Evolutionary conservation across 345 rosid genomes (phyloP).

Genomic region (Combretum micranthum): DNA sequence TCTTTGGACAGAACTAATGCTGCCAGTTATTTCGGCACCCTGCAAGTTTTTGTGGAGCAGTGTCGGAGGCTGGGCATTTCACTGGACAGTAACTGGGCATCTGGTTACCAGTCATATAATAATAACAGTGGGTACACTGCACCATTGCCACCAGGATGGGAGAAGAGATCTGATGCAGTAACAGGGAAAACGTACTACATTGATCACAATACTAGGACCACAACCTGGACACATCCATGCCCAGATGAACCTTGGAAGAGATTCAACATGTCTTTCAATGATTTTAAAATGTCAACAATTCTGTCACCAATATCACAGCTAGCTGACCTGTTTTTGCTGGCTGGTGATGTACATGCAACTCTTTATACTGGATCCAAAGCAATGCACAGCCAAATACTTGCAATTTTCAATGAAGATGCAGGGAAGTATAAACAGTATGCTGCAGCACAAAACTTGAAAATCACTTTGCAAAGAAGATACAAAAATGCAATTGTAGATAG

Average conservation of each 20-base stretch:
- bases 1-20: slow-evolving; percentile 98
- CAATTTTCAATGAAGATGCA: slow-evolving; percentile 87
- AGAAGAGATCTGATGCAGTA: slow-evolving; percentile 82
- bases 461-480: slow-evolving; percentile 87
- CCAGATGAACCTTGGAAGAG: slow-evolving; percentile 99
- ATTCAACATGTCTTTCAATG: slow-evolving; percentile 86
- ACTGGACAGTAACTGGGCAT: slow-evolving; percentile 71
- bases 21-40: slow-evolving; percentile 90
- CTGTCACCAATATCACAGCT: slow-evolving; percentile 80
- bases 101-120: slow-evolving; percentile 52
- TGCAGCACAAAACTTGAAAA: slow-evolving; percentile 87
- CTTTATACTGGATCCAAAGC: slow-evolving; percentile 99
- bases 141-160: slow-evolving; percentile 98
- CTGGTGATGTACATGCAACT: slow-evolving; percentile 98
- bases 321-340: slow-evolving; percentile 90
- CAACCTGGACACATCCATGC: slow-evolving; percentile 96
- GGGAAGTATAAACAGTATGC: slow-evolving; percentile 87
- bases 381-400: slow-evolving; percentile 97
- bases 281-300: slow-evolving; percentile 82
- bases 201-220: slow-evolving; percentile 90
- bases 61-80: slow-evolving; percentile 82
- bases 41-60: slow-evolving; percentile 95
- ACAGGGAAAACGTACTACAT: slow-evolving; percentile 84
- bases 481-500: slow-evolving; percentile 87
- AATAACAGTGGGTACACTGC: slow-evolving; percentile 62